A percentile compares a stretch with the other conserved stretches of the same genome.
phyloP scores from a whole-genome alignment of 1,284 basidiomycete genomes.

The Microbotryum violaceum region DNA sequence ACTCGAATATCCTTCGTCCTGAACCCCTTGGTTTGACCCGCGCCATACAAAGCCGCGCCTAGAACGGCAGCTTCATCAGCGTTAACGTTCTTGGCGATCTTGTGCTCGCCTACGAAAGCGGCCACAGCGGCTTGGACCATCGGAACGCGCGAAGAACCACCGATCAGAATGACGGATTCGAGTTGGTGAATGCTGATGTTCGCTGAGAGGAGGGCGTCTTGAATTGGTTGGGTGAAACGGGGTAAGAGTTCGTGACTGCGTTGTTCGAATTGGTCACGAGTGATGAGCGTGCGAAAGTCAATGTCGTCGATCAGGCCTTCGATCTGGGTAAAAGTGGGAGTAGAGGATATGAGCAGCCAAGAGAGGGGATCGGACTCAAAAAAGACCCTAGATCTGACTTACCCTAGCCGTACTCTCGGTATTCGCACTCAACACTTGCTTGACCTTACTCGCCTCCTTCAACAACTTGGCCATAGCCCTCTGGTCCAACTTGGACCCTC shows the following conservation, averaged over 20 bases:
- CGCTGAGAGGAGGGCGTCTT: constrained; percentile 64
- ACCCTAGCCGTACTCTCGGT: constrained; percentile 65
- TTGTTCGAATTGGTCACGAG: constrained; percentile 68
- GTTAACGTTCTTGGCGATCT: constrained; percentile 89
- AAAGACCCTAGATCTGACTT: constrained; percentile 37
- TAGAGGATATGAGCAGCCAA: not conserved
- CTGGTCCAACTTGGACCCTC: constrained; percentile 50
- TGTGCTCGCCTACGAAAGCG: constrained; percentile 64
- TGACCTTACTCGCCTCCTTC: constrained; percentile 87
- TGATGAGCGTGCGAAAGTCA: constrained; percentile 74
- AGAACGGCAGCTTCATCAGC: constrained; percentile 94
- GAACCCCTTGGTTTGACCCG: constrained; percentile 80
- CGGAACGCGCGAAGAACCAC: constrained; percentile 81
- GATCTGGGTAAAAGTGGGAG: constrained; percentile 47
- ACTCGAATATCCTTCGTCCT: constrained; percentile 91
- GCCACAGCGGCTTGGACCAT: constrained; percentile 80
- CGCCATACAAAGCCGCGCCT: constrained; percentile 89
- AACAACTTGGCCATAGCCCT: constrained; percentile 85
- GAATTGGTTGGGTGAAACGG: constrained; percentile 64
- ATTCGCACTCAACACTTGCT: constrained; percentile 90
- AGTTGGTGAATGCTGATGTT: constrained; percentile 65
- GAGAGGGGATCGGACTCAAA: not conserved
- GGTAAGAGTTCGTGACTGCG: constrained; percentile 49
- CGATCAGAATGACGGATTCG: constrained; percentile 81
- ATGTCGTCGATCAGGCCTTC: constrained; percentile 85